Evolutionary conservation across 1,139 yeast genomes (phyloP), one percentile per base, ranked within the genome.

Genomic region (Kodamaea arcana): DNA sequence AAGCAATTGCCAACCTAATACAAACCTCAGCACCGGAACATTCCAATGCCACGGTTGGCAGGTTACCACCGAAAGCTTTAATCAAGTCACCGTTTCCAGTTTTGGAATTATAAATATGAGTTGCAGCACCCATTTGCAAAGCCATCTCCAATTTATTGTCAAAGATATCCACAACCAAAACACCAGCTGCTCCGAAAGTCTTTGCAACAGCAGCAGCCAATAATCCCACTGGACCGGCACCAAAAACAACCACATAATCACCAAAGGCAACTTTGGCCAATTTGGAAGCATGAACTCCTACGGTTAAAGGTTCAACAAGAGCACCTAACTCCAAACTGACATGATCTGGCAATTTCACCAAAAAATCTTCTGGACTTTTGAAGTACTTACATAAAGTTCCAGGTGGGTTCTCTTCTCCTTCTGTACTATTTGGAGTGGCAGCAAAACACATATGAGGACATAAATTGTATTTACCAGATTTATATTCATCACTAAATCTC

Each of bases 221-320:
- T 33, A 88, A 62, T 24, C 97, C 97, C 42, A 88, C 92, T 8
- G 97, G 96, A 10, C 97, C 97, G 21, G 95, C 96, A 34, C 97
- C 97, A 48, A 84, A 83, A 4, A 88, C 83, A 27, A 80, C 80
- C 17, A 82, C 85, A 10, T 74, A 68, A 43, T 85, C 94, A 42
- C 94, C 94, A 45, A 83, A 78, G 29, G 63, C 69, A 37, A 84
- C 66, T 22, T 70, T 71, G n/a, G 83, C 85, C 39, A 78, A 69
- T 56, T 80, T 83, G 41, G 80, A 72, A 4, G 92, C 92, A 49
- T 86, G 95, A 9, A 88, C 86, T 26, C 86, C 95, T 30, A 88
- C 96, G 18, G 86, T 72, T 49, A 87, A 65, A 25, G 97, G 97
- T 63, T 88, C 97, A 26, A 83, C 84, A 56, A 87, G 60, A 1